Conservation (phyloP, 2,329 filamentous ascomycete species). For the Penicillium nordicum region DNA sequence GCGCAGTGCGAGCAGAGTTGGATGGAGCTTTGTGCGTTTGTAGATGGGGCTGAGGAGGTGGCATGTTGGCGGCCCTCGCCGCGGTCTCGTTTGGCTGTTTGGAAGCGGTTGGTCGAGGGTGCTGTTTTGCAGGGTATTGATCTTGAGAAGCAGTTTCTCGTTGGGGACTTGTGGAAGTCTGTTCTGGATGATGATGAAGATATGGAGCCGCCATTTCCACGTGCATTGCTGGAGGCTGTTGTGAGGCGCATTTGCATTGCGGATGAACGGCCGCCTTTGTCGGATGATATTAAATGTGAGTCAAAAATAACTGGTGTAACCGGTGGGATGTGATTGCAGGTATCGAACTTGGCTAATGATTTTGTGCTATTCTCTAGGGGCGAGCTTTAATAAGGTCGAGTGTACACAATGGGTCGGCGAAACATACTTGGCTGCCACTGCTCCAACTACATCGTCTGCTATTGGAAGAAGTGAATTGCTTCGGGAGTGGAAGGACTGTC, state of each 20-base stretch:
- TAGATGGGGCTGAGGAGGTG: slow-evolving; percentile 31
- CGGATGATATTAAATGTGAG: slow-evolving; percentile 38
- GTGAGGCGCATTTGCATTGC: slow-evolving; percentile 34
- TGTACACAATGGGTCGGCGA: slow-evolving; percentile 40
- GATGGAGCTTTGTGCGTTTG: slow-evolving; percentile 53
- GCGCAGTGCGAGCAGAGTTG: slow-evolving; percentile 52
- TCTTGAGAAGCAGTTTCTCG: slow-evolving; percentile 42
- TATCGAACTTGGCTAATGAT: background rate
- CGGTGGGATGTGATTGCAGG: background rate
- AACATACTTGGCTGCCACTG: slow-evolving; percentile 38
- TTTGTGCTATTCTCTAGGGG: slow-evolving; percentile 29
- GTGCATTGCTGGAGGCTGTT: slow-evolving; percentile 38
- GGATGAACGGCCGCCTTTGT: slow-evolving; percentile 19
- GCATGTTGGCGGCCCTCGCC: slow-evolving; percentile 48
- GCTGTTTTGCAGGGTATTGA: slow-evolving; percentile 41
- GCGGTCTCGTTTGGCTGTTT: slow-evolving; percentile 47
- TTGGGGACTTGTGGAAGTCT: slow-evolving; percentile 40
- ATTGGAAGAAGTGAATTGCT: slow-evolving; percentile 36
- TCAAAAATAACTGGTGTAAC: background rate
- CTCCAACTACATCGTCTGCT: slow-evolving; percentile 30
- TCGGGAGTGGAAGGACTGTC: slow-evolving; percentile 41
- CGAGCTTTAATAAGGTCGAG: slow-evolving; percentile 36
- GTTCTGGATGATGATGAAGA: slow-evolving; percentile 35
- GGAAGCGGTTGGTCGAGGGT: slow-evolving; percentile 44
- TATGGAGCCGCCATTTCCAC: slow-evolving; percentile 30